Conservation (phyloP, 805 yeast genomes). For the Zygosaccharomyces gambellarensis region DNA sequence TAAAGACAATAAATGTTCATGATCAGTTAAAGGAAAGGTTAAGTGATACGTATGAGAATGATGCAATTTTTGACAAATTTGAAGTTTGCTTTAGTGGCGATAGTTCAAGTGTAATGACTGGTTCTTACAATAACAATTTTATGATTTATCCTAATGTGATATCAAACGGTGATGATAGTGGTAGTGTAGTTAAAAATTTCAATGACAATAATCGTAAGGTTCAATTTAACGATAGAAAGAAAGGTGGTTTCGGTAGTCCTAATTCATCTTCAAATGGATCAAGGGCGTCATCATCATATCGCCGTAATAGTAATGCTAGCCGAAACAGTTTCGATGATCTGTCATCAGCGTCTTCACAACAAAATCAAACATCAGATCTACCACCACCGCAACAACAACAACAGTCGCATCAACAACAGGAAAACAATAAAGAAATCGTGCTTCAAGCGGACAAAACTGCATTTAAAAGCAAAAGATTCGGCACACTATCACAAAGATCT, state of each 20-base stretch:
- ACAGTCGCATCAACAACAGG: conserved; percentile 6
- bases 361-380: conserved; percentile 8
- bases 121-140: conserved; percentile 93
- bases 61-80: conserved; percentile 96
- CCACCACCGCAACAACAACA: conserved; percentile 1
- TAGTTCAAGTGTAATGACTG: conserved; percentile 88
- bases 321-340: conserved; percentile 7
- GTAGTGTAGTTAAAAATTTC: conserved; percentile 16
- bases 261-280: conserved; percentile 5
- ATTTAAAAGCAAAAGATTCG: conserved; percentile 54
- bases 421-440: conserved; percentile 52
- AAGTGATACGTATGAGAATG: conserved; percentile 97
- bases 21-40: conserved; percentile 88
- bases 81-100: conserved; percentile 96
- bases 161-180: conserved; percentile 28
- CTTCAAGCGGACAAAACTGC: conserved; percentile 98
- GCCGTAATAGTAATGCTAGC: conserved; percentile 9
- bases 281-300: conserved; percentile 1
- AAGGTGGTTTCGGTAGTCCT: conserved; percentile 11
- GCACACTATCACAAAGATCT: conserved; percentile 41
- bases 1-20: conserved; percentile 91
- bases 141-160: conserved; percentile 91
- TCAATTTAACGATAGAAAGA: conserved; percentile 10
- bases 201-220: conserved; percentile 7
- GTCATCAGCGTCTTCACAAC: conserved; percentile 2